Conservation (phyloP, 805 yeast genomes). For the Metschnikowia shivogae region DNA sequence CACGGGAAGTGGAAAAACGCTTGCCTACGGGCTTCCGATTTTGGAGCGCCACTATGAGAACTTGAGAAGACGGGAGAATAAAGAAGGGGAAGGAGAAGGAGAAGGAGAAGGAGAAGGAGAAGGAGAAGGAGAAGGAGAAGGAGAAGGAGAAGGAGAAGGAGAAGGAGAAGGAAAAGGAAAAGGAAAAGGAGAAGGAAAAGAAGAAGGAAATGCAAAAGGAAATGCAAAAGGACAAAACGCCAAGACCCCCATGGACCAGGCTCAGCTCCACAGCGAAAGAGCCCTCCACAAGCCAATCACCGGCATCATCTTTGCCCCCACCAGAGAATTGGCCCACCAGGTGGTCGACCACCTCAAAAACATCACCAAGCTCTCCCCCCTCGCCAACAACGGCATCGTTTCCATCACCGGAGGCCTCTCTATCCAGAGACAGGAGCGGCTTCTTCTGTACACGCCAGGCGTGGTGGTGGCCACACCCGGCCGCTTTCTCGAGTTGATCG, state of each 20-base stretch:
- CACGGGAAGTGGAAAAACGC: conserved; percentile 96
- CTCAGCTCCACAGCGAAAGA: too few relatives aligned
- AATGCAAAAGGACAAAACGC: not conserved
- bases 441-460: conserved; percentile 68
- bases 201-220: not conserved
- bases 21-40: conserved; percentile 93
- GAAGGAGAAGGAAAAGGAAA: not conserved
- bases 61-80: conserved; percentile 13
- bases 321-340: conserved; percentile 94
- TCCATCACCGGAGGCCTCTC: conserved; percentile 93
- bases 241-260: too few relatives aligned
- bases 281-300: conserved; percentile 17
- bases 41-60: conserved; percentile 52
- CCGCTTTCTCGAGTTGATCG: conserved; percentile 75
- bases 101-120: conserved; percentile 10
- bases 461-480: conserved; percentile 95
- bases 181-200: not conserved
- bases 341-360: conserved; percentile 73
- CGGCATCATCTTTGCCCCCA: conserved; percentile 87
- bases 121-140: not conserved
- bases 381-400: conserved; percentile 54
- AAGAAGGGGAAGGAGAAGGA: conserved; percentile 11
- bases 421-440: conserved; percentile 86
- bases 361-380: conserved; percentile 50
- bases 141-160: not conserved